Percentiles rank a stretch among this genome's conserved stretches.
phyloP scores from a whole-genome alignment of 352 stramenopile species.

The Phytophthora pini region DNA sequence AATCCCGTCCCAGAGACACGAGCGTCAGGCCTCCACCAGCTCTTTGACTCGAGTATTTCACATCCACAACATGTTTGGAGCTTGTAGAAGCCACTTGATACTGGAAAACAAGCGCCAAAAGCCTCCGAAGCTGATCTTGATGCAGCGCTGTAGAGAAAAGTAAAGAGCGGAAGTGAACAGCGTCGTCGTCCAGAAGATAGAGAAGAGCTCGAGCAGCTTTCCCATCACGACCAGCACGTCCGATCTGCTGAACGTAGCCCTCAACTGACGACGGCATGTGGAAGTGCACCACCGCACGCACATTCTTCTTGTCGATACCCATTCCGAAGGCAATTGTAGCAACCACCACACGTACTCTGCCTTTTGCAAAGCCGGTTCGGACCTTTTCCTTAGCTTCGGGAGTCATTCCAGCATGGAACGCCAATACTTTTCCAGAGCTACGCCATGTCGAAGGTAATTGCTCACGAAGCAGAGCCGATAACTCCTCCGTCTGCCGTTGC shows the following conservation, averaged over 20 bases:
- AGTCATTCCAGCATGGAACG: conserved; percentile 96
- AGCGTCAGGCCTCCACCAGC: conserved; percentile 24
- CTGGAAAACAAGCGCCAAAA: conserved; percentile 56
- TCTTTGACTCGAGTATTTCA: conserved; percentile 25
- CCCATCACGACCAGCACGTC: conserved; percentile 95
- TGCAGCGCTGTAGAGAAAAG: conserved; percentile 76
- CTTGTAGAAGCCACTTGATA: conserved; percentile 8
- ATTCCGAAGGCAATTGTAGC: conserved; percentile 98
- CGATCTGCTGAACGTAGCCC: conserved; percentile 98
- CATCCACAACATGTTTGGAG: conserved; percentile 34
- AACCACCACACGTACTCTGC: conserved; percentile 91
- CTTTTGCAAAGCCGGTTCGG: conserved; percentile 87
- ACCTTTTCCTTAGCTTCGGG: conserved; percentile 80
- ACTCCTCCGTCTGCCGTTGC: conserved; percentile 76
- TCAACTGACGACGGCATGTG: conserved; percentile 97
- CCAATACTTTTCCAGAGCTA: conserved; percentile 53
- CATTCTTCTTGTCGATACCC: conserved; percentile 98
- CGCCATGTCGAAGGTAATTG: conserved; percentile 48
- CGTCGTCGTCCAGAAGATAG: conserved; percentile 73
- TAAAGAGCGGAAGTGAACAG: conserved; percentile 72
- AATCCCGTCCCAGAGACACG: conserved; percentile 62
- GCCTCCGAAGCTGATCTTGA: conserved; percentile 47
- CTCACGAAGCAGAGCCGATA: conserved; percentile 69
- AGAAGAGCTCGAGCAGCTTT: conserved; percentile 73
- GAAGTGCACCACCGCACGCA: conserved; percentile 98